Base-by-base conservation (phyloP, 2,329 filamentous ascomycete species). In the Talaromyces albobiverticillius region DNA sequence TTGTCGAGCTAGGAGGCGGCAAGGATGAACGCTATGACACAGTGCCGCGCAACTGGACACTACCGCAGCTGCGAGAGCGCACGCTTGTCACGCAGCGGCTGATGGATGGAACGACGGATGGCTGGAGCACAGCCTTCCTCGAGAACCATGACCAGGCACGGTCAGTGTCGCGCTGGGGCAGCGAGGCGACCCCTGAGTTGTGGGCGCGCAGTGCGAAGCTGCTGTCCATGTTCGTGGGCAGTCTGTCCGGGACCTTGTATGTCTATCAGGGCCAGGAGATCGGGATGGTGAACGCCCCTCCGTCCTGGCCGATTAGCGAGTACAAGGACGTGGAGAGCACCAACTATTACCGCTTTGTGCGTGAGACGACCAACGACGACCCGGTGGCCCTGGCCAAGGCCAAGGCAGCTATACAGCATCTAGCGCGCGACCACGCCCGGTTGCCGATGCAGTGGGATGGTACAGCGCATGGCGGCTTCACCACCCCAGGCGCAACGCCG, bases 401-500 rank as follows among this genome's bases (percentile, higher is more conserved):
- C 0, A 76, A 79, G 61, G 67, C 73, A 8, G 74, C 81, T 36
- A 71, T 88, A 49, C 79, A 84, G 58, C 75, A 79, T 55, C 78
- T 87, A 26, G 84, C 49, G 22, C 75, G 85, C 29, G 86, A 89
- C 64, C 82, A 89, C 63, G 79, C 84, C 8, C 77, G 86, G n/a
- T 79, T 83, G 3, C 86, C 86, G 0, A 82, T 90, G 73, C 84
- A 86, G 59, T 89, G 86, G 86, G 77, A 77, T 53, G 74, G 67
- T 0, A 71, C 71, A 0, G 66, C 73, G 1, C 77, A 85, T 58
- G 83, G 82, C 0, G 86, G 86, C 1, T 89, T 89, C 71, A 84
- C 83, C 18, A 48, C 42, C 3, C 48, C 55, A 14, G 40, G 45
- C 8, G 52, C 43, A 16, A 72, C 71, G 26, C 83, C 85, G 1